Base-by-base conservation (phyloP, 495 filamentous ascomycete genomes). In the Hypomontagnella monticulosa region DNA sequence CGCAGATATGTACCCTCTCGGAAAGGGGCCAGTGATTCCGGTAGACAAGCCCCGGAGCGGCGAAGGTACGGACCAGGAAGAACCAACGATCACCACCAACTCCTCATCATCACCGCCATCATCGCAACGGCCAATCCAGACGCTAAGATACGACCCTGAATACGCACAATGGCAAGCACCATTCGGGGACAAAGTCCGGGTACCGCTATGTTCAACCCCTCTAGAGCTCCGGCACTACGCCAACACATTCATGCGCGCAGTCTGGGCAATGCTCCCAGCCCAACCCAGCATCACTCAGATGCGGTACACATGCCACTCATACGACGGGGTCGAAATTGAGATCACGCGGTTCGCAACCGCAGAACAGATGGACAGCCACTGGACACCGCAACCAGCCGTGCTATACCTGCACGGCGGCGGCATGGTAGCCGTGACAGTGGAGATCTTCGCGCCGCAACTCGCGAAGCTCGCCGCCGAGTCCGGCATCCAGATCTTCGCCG, bases 401-500 rank as follows among this genome's bases (percentile, higher is more conserved):
- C 53, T 79, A 19, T 71, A 73, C 58, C 15, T 80, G 23, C 79
- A 81, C 63, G 76, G 76, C 37, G 80, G 80, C 42, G 79, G 78
- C 44, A 65, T 74, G 56, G 60, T 81, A 8, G 55, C 66, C 6
- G 71, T 70, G n/a, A 72, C 47, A 11, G 66, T 75, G 7, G 58
- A 48, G 6, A 58, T 70, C 42, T 75, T 69, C 57, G 33, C 66
- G 14, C 54, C 66, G 2, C 42, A 37, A 1, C 63, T 73, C 8
- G 55, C 65, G 9, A 61, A 42, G 12, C 64, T 72, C 14, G 70
- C 68, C 34, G 61, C 57, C 27, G 34, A 41, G 3, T 65, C 72
- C 0, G 70, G 67, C 20, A 59, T 76, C 12, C 55, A 71, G 46
- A 27, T 78, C 56, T 76, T 75, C 43, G 69, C 63, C 9, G 73